A percentile compares a stretch with the other conserved stretches of the same genome.
phyloP scores from a whole-genome alignment of 2,329 filamentous ascomycete genomes.

The Peltaster fructicola region DNA sequence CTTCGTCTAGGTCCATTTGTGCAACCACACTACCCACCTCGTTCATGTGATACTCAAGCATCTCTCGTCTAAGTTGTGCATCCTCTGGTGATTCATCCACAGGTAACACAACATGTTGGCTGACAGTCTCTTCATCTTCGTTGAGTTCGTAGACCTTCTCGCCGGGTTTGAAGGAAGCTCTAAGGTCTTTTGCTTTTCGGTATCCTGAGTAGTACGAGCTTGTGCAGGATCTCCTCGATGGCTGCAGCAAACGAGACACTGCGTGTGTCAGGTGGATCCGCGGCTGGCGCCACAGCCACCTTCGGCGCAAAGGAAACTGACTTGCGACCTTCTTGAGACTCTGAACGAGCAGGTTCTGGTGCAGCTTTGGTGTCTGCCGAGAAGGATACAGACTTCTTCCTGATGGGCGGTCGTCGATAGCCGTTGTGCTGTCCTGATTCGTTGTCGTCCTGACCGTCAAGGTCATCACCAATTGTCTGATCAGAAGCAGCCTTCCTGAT shows the following conservation, averaged over 20 bases:
- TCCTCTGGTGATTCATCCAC: constrained; percentile 66
- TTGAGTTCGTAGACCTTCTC: constrained; percentile 27
- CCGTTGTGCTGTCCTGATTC: constrained; percentile 3
- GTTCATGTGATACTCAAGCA: constrained; percentile 75
- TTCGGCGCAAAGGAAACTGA: constrained; percentile 19
- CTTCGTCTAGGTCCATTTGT: constrained; percentile 68
- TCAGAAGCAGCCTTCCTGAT: constrained; percentile 45
- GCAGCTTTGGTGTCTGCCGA: constrained; percentile 39
- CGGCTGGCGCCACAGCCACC: constrained; percentile 18
- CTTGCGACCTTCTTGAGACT: constrained; percentile 18
- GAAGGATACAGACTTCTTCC: constrained; percentile 45
- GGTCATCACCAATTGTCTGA: not conserved
- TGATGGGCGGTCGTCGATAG: constrained; percentile 9
- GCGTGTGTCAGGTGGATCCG: constrained; percentile 15
- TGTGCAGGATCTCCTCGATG: constrained; percentile 16
- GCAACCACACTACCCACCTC: constrained; percentile 87
- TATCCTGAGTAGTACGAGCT: not conserved
- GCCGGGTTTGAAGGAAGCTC: constrained; percentile 17
- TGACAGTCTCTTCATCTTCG: constrained; percentile 23
- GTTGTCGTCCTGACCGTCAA: constrained; percentile 1
- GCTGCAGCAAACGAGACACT: constrained; percentile 17
- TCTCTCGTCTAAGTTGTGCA: constrained; percentile 61
- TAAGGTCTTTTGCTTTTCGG: constrained; percentile 8
- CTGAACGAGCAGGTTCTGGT: constrained; percentile 16
- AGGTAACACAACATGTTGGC: constrained; percentile 40